A percentile compares a stretch with the other conserved stretches of the same genome.
Evolutionary conservation across 257 asterid species (phyloP).

Genomic region (Solanum sejunctum): DNA sequence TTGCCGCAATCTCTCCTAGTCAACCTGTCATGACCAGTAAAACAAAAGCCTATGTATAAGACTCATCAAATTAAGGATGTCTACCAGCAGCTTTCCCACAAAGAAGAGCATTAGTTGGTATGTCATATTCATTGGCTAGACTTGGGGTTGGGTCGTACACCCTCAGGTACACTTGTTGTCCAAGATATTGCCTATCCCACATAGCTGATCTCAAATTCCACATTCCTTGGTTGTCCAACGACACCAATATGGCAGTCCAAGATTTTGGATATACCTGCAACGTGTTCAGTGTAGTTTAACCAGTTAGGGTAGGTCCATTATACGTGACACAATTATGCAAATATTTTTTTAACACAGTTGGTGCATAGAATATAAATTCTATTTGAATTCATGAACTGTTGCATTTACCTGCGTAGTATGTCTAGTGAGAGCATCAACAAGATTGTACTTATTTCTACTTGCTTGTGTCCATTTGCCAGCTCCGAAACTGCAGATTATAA

Average conservation of each 20-base stretch:
- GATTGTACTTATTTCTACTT: constrained; percentile 61
- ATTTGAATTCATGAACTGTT: not conserved
- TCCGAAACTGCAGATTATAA: constrained; percentile 46
- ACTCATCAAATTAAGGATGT: not conserved
- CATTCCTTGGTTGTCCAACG: constrained; percentile 97
- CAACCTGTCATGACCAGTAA: constrained; percentile 3
- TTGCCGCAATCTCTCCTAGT: not conserved
- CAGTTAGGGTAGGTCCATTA: not conserved
- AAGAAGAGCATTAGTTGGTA: constrained; percentile 62
- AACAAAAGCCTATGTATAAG: not conserved
- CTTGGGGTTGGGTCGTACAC: constrained; percentile 50
- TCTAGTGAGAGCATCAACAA: constrained; percentile 76
- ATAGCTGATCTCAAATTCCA: constrained; percentile 92
- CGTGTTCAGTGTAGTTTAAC: not conserved
- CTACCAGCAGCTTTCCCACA: constrained; percentile 64
- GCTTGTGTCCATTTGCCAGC: constrained; percentile 58
- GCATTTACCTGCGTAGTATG: constrained; percentile 74
- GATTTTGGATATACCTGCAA: constrained; percentile 79
- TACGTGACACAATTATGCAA: not conserved
- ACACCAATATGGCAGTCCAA: constrained; percentile 75
- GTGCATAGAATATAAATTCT: not conserved
- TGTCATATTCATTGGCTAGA: constrained; percentile 57
- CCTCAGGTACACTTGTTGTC: constrained; percentile 76
- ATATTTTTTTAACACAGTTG: not conserved
- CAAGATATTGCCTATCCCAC: constrained; percentile 89